These are phyloP conservation scores for Pseudogymnoascus sp. DNA, from an alignment of 2,329 filamentous ascomycete genomes.

Conservation along the genomic window DNA sequence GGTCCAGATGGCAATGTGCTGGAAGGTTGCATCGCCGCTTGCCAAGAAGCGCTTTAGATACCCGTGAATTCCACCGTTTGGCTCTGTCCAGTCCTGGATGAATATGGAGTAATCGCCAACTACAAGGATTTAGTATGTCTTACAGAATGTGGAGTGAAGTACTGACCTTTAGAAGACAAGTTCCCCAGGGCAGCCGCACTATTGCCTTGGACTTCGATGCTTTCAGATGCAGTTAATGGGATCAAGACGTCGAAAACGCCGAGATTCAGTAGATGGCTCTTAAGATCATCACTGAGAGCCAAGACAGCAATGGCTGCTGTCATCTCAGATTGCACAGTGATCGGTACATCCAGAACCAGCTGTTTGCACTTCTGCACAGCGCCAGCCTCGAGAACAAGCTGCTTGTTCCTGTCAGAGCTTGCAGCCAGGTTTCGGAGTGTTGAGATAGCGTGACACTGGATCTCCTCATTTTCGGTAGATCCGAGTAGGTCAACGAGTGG, in stretches of 20 bases:
- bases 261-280: slow-evolving; percentile 79
- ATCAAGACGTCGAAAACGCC: slow-evolving; percentile 96
- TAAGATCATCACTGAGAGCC: slow-evolving; percentile 90
- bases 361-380: slow-evolving; percentile 99
- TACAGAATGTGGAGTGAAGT: slow-evolving; percentile 6
- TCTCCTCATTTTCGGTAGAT: slow-evolving; percentile 95
- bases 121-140: slow-evolving; percentile 39
- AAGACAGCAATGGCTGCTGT: slow-evolving; percentile 97
- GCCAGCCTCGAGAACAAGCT: slow-evolving; percentile 90
- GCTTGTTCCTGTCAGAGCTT: slow-evolving; percentile 95
- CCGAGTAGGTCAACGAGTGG: slow-evolving; percentile 89
- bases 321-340: slow-evolving; percentile 98
- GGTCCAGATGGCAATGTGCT: slow-evolving; percentile 99
- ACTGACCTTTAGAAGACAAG: slow-evolving; percentile 85
- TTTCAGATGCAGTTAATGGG: slow-evolving; percentile 86
- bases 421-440: slow-evolving; percentile 91
- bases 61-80: slow-evolving; percentile 88
- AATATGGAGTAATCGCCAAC: slow-evolving; percentile 97
- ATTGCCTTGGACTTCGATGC: slow-evolving; percentile 97
- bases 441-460: slow-evolving; percentile 97
- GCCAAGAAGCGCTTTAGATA: slow-evolving; percentile 89
- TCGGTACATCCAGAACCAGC: slow-evolving; percentile 81
- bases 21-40: slow-evolving; percentile 93
- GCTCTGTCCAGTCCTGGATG: slow-evolving; percentile 85
- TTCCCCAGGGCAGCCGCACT: slow-evolving; percentile 94